Conservation (phyloP, 169 alveolate species). For the Babesia caballi region DNA sequence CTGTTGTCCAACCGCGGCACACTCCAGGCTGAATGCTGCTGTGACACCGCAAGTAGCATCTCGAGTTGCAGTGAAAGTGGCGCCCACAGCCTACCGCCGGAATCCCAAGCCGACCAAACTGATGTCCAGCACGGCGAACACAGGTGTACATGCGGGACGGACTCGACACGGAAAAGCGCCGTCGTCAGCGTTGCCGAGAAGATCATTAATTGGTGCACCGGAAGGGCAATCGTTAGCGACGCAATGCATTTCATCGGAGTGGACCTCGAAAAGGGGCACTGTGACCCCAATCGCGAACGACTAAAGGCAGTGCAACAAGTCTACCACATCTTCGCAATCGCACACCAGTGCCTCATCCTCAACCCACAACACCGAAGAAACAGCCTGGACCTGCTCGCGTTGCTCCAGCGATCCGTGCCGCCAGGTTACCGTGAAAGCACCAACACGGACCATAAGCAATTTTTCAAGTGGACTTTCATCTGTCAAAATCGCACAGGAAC, state of each 20-base stretch:
- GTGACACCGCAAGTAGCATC: neutral
- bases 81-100: neutral
- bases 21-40: neutral
- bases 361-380: neutral
- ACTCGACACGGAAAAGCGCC: neutral
- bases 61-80: neutral
- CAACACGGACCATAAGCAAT: too few species aligned
- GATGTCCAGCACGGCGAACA: neutral
- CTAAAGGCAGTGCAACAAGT: neutral
- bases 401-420: neutral
- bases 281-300: neutral
- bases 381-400: neutral
- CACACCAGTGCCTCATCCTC: conserved; percentile 18
- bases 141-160: neutral
- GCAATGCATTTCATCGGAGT: conserved; percentile 1
- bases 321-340: neutral
- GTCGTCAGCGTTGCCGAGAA: neutral
- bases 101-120: neutral
- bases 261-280: conserved; percentile 2
- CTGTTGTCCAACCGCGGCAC: neutral
- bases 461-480: neutral
- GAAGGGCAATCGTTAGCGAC: neutral
- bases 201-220: conserved; percentile 8
- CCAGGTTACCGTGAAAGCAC: neutral
- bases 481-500: neutral